These are phyloP conservation scores for Solidago caesia DNA, from an alignment of 129 eudicot genomes.

Conservation along the genomic window DNA sequence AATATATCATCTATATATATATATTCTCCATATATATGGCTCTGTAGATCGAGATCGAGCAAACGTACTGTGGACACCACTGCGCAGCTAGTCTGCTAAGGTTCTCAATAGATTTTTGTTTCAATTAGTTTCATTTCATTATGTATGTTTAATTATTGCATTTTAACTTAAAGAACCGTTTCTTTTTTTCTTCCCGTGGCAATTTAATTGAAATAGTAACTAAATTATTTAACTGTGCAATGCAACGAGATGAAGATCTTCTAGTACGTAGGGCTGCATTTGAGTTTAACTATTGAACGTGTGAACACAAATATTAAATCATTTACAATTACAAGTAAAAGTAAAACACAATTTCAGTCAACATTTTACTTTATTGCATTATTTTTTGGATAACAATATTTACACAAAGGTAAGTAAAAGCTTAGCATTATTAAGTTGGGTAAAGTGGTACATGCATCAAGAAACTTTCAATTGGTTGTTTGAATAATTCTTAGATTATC, in stretches of 20 bases:
- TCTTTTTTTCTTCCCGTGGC: too few species aligned
- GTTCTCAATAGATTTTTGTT: too few species aligned
- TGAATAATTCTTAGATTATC: too few species aligned
- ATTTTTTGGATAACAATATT: not conserved
- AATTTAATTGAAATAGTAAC: conserved; percentile 19
- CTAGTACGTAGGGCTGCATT: conserved; percentile 32
- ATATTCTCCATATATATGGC: too few species aligned
- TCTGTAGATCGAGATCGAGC: too few species aligned
- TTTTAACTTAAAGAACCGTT: too few species aligned
- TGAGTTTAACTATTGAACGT: conserved; percentile 19
- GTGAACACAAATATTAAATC: conserved; percentile 30
- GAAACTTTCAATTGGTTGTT: too few species aligned
- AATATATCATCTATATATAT: too few species aligned
- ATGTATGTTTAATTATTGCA: too few species aligned
- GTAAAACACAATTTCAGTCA: conserved; percentile 27
- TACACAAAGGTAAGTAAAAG: not conserved
- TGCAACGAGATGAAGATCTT: conserved; percentile 2
- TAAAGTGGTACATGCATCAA: not conserved
- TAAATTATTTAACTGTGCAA: conserved; percentile 4
- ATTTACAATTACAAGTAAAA: not conserved
- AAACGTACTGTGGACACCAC: too few species aligned
- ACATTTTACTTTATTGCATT: conserved; percentile 21
- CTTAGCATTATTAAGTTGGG: not conserved
- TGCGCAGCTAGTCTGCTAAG: too few species aligned
- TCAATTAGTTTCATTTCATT: too few species aligned